phyloP scores from a whole-genome alignment of 2,329 filamentous ascomycete species.

The Exutisphaerella laricina region DNA sequence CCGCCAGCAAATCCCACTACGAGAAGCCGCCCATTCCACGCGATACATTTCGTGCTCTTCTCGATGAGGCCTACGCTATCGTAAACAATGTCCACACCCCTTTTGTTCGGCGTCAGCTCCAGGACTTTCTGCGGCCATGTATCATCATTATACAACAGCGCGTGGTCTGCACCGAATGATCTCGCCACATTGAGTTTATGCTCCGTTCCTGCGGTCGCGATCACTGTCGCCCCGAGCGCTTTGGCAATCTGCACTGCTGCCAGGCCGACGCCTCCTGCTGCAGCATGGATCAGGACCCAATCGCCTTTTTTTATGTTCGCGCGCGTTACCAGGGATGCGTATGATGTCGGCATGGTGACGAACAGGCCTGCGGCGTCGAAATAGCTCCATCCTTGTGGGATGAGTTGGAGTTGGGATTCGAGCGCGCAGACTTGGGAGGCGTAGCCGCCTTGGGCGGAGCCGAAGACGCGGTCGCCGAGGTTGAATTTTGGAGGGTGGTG shows the following conservation, averaged over 20 bases:
- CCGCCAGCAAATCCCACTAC: constrained; percentile 87
- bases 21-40: constrained; percentile 85
- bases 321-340: constrained; percentile 72
- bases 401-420: constrained; percentile 63
- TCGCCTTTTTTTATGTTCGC: constrained; percentile 74
- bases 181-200: constrained; percentile 75
- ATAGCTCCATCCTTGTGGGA: constrained; percentile 78
- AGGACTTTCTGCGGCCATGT: constrained; percentile 65
- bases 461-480: constrained; percentile 78
- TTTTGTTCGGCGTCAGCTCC: constrained; percentile 65
- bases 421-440: constrained; percentile 65
- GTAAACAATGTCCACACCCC: constrained; percentile 86
- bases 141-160: constrained; percentile 66
- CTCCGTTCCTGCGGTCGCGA: constrained; percentile 78
- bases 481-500: constrained; percentile 55
- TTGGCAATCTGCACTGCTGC: constrained; percentile 93
- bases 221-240: constrained; percentile 83
- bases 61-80: constrained; percentile 91
- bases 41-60: constrained; percentile 79
- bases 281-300: constrained; percentile 84
- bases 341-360: constrained; percentile 86
- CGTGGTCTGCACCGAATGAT: constrained; percentile 77
- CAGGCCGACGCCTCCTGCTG: constrained; percentile 84
- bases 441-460: constrained; percentile 79
- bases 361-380: constrained; percentile 82